These are phyloP conservation scores for Mycocentrospora acerina DNA, from an alignment of 2,329 filamentous ascomycete genomes.

Conservation along the genomic window DNA sequence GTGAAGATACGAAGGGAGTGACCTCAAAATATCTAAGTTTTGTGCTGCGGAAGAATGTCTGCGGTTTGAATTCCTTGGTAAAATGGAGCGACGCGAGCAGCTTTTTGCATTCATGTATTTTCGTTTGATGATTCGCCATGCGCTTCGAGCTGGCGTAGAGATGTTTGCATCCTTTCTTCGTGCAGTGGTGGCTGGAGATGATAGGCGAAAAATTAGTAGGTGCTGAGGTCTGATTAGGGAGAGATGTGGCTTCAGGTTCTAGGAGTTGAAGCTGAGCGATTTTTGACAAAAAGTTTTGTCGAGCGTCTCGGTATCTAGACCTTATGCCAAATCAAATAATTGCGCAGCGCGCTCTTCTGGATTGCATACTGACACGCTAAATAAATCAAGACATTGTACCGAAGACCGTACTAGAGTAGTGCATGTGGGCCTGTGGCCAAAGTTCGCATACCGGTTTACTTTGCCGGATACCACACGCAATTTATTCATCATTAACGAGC, in stretches of 20 bases:
- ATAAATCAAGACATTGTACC: conserved; percentile 38
- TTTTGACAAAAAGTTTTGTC: conserved; percentile 25
- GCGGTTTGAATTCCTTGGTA: conserved; percentile 27
- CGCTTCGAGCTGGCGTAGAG: conserved; percentile 40
- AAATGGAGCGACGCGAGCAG: conserved; percentile 1
- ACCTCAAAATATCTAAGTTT: conserved; percentile 45
- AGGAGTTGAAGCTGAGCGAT: conserved; percentile 28
- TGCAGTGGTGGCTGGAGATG: conserved; percentile 34
- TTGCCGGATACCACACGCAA: no score
- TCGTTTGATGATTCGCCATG: conserved; percentile 38
- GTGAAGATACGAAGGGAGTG: no score
- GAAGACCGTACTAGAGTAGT: conserved; percentile 21
- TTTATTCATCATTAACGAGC: no score
- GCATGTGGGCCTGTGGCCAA: conserved; percentile 18
- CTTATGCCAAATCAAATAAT: conserved; percentile 42
- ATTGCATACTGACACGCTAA: conserved; percentile 42
- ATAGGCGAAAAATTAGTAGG: conserved; percentile 33
- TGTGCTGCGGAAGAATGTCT: conserved; percentile 44
- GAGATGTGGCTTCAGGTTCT: conserved; percentile 34
- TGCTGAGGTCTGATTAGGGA: conserved; percentile 19
- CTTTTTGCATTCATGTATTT: conserved; percentile 20
- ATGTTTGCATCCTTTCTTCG: conserved; percentile 23
- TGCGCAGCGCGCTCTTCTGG: conserved; percentile 41
- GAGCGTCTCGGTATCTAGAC: conserved; percentile 40
- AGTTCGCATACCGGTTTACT: no score